phyloP scores from a whole-genome alignment of 345 rosid species.

The Orychophragmus violaceus region DNA sequence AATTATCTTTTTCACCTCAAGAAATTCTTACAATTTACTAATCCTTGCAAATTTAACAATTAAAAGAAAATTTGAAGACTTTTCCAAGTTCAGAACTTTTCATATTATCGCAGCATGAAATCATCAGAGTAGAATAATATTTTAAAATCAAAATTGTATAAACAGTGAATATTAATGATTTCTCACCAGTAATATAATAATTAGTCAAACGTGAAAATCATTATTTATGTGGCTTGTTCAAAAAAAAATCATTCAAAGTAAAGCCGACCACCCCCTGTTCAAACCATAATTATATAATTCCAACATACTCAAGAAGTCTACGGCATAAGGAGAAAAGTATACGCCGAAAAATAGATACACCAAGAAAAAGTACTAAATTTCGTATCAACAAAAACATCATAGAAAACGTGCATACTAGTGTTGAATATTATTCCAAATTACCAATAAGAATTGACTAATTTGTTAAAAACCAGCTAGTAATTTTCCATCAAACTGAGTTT shows the following conservation, averaged over 20 bases:
- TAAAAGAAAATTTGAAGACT: not conserved
- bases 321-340: conserved; percentile 16
- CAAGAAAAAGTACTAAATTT: not conserved
- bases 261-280: conserved; percentile 23
- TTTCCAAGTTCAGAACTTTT: not conserved
- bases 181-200: conserved; percentile 13
- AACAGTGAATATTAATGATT: not conserved
- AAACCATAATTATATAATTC: conserved; percentile 26
- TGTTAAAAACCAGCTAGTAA: too few relatives aligned
- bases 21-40: not conserved
- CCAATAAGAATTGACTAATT: too few relatives aligned
- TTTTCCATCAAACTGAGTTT: too few relatives aligned
- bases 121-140: not conserved
- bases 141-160: not conserved
- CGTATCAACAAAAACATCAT: not conserved
- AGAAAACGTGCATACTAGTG: conserved; percentile 24
- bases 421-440: not conserved
- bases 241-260: conserved; percentile 3
- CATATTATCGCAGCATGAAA: not conserved
- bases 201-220: conserved; percentile 31
- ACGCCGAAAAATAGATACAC: conserved; percentile 3
- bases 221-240: conserved; percentile 23
- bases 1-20: not conserved
- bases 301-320: conserved; percentile 15
- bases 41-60: not conserved